A percentile compares a stretch with the other conserved stretches of the same genome.
Conservation (phyloP, 306 rosid species). For the Notholithocarpus densiflorus region DNA sequence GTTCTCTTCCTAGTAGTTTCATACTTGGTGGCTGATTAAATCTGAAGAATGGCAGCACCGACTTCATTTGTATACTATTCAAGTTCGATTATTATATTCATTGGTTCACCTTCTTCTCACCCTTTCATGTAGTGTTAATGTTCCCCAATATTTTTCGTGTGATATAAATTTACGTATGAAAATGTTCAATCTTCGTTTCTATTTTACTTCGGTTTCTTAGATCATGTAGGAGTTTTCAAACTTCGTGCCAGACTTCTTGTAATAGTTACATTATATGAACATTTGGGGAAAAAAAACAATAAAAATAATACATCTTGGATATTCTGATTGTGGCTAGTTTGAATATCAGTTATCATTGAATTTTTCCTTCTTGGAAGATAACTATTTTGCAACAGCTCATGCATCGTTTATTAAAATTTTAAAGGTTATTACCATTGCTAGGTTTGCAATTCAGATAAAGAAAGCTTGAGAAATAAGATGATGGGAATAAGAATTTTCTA, state of each 20-base stretch:
- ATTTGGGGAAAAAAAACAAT: background rate
- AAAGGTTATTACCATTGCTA: background rate
- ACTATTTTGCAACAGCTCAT: background rate
- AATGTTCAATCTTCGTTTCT: background rate
- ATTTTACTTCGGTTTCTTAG: background rate
- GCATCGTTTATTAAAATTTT: background rate
- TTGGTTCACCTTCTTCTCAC: background rate
- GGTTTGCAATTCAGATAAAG: background rate
- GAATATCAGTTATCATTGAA: background rate
- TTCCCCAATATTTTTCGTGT: background rate
- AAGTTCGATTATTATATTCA: slow-evolving; percentile 15
- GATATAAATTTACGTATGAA: background rate
- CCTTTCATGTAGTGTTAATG: slow-evolving; percentile 7
- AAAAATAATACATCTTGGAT: background rate
- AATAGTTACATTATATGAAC: background rate
- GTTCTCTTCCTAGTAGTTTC: background rate
- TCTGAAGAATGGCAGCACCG: background rate
- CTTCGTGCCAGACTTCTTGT: background rate
- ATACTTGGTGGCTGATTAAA: background rate
- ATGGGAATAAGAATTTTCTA: background rate
- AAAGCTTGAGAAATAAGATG: background rate
- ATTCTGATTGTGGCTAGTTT: background rate
- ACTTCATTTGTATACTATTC: background rate
- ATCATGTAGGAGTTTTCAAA: background rate
- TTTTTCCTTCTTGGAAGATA: background rate